These are phyloP conservation scores for Candida sanyaensis DNA, from an alignment of 1,139 yeast species.

Conservation along the genomic window DNA sequence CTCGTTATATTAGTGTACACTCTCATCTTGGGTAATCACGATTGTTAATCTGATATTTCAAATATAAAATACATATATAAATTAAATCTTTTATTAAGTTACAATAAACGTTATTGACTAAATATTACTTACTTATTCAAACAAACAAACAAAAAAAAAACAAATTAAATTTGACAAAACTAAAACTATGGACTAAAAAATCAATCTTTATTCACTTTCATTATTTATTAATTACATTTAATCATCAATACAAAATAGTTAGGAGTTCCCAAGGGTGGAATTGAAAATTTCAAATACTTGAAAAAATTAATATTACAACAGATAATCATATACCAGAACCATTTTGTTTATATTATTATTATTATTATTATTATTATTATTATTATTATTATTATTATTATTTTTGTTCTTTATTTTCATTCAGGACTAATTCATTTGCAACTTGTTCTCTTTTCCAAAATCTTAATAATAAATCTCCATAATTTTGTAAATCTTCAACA, in stretches of 20 bases:
- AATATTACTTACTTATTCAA: neutral
- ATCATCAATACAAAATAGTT: neutral
- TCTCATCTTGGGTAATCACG: too few species aligned
- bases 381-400: neutral
- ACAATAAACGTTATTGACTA: neutral
- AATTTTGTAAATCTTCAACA: slow-evolving; percentile 86
- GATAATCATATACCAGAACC: neutral
- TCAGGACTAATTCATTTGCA: slow-evolving; percentile 35
- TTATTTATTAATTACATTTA: too few species aligned
- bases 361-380: too few species aligned
- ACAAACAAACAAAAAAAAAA: too few species aligned
- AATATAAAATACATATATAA: neutral
- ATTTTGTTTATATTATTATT: too few species aligned
- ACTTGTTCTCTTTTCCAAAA: slow-evolving; percentile 77
- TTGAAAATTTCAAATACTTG: neutral
- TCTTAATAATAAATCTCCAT: slow-evolving; percentile 81
- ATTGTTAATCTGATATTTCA: too few species aligned
- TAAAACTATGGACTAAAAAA: neutral
- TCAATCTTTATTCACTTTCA: too few species aligned
- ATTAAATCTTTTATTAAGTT: neutral
- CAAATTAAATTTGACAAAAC: neutral
- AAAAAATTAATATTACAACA: neutral
- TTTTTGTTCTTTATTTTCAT: slow-evolving; percentile 9
- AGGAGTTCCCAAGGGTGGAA: neutral
- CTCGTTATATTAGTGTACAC: too few species aligned